Conservation (phyloP, 768 basidiomycete species). For the Tulasnella calospora region DNA sequence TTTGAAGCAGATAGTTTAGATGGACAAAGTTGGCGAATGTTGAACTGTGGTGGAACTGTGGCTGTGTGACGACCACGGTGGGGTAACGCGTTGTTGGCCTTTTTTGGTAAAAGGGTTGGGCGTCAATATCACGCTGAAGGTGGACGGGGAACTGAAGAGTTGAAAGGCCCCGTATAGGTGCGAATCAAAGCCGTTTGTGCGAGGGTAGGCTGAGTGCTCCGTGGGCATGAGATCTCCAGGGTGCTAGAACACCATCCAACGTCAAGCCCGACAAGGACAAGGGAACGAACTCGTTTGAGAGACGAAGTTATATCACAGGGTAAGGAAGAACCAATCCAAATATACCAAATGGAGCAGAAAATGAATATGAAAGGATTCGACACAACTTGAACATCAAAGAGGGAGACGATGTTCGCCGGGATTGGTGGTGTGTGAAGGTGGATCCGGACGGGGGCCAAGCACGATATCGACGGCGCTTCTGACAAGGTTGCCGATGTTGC, state of each 20-base stretch:
- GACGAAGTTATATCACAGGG: too few species aligned
- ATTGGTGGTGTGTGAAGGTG: neutral
- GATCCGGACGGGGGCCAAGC: neutral
- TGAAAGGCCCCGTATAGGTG: neutral
- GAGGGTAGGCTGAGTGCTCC: too few species aligned
- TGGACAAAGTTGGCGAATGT: too few species aligned
- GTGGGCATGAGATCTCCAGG: too few species aligned
- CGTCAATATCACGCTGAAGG: neutral
- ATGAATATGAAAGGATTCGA: too few species aligned
- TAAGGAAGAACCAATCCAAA: neutral
- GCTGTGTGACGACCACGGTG: neutral
- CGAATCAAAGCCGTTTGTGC: too few species aligned
- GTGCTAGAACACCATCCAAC: too few species aligned
- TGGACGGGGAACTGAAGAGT: neutral
- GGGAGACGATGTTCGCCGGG: neutral
- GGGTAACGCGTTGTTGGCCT: neutral
- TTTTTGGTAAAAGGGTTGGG: neutral
- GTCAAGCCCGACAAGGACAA: too few species aligned
- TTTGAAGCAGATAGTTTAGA: too few species aligned
- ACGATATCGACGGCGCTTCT: neutral
- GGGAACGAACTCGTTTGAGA: too few species aligned
- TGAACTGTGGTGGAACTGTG: too few species aligned
- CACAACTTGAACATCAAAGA: neutral
- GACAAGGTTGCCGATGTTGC: neutral
- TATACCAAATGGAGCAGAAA: too few species aligned